Conservation (phyloP, 225 moss, liverwort and hornwort genomes). For the Physcomitrellopsis africana region DNA sequence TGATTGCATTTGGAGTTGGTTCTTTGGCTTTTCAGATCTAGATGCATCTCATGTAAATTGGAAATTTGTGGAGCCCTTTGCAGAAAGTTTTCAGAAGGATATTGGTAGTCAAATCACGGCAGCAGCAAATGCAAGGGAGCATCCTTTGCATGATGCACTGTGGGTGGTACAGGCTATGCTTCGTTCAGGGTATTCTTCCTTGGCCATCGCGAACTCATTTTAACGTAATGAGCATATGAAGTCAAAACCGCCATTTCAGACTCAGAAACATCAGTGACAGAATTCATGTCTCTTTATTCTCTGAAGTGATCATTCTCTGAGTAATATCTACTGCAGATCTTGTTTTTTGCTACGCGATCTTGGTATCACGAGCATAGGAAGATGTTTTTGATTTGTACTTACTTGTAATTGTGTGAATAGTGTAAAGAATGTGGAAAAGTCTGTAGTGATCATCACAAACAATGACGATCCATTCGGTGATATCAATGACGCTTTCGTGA, state of each 20-base stretch:
- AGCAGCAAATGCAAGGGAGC: slow-evolving; percentile 63
- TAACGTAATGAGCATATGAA: slow-evolving; percentile 12
- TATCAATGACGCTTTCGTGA: slow-evolving; percentile 53
- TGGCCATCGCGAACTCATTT: slow-evolving; percentile 18
- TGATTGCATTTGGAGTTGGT: too few species aligned
- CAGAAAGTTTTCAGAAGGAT: slow-evolving; percentile 81
- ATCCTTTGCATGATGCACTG: slow-evolving; percentile 86
- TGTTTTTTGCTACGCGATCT: slow-evolving; percentile 14
- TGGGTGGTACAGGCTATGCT: slow-evolving; percentile 98
- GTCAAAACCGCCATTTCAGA: background rate
- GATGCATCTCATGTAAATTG: background rate
- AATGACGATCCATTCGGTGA: slow-evolving; percentile 94
- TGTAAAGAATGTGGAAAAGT: slow-evolving; percentile 83
- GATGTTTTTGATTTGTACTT: slow-evolving; percentile 27
- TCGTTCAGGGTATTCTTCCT: slow-evolving; percentile 79
- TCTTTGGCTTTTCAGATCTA: too few species aligned
- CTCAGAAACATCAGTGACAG: slow-evolving; percentile 14
- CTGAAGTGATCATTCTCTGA: slow-evolving; percentile 16
- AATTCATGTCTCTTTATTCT: slow-evolving; percentile 8
- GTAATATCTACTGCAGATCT: slow-evolving; percentile 4
- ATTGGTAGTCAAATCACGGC: slow-evolving; percentile 72
- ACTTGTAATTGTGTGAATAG: slow-evolving; percentile 40
- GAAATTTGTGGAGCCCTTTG: slow-evolving; percentile 30
- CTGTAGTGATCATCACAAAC: slow-evolving; percentile 82
- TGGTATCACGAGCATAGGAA: slow-evolving; percentile 4